Evolutionary conservation across 768 basidiomycete species (phyloP).

Genomic region (Lactarius trivialis): DNA sequence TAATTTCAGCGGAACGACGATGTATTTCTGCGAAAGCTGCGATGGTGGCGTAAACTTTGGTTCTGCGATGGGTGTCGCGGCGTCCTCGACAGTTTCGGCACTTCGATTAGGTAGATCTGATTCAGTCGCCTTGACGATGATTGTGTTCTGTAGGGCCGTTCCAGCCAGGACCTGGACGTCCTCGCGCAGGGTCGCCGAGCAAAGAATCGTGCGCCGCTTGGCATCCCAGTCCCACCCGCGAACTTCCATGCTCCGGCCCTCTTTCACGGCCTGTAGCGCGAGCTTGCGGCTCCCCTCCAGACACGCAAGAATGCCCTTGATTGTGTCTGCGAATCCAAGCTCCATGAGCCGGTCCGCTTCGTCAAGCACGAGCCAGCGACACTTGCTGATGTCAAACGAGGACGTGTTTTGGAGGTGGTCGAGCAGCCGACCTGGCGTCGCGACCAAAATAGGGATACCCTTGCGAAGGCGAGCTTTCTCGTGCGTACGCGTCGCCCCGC

Average conservation of each 20-base stretch:
- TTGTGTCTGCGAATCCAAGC: constrained; percentile 94
- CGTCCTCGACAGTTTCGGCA: constrained; percentile 23
- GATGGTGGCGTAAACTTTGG: constrained; percentile 85
- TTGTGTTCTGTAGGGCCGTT: constrained; percentile 65
- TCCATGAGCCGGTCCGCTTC: constrained; percentile 98
- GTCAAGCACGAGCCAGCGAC: constrained; percentile 92
- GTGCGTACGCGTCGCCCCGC: constrained; percentile 89
- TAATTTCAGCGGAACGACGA: constrained; percentile 85
- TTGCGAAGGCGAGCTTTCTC: constrained; percentile 95
- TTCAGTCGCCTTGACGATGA: constrained; percentile 75
- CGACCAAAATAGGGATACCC: constrained; percentile 90
- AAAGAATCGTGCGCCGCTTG: constrained; percentile 79
- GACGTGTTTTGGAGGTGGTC: constrained; percentile 96
- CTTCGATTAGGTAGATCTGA: constrained; percentile 33
- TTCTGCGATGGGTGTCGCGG: constrained; percentile 31
- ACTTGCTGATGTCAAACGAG: constrained; percentile 88
- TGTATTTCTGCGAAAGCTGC: constrained; percentile 86
- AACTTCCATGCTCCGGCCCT: constrained; percentile 63
- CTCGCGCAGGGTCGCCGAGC: constrained; percentile 94
- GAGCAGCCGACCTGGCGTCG: constrained; percentile 89
- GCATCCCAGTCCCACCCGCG: constrained; percentile 83
- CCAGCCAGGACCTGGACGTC: constrained; percentile 93
- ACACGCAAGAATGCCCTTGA: constrained; percentile 81
- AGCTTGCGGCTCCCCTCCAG: constrained; percentile 78
- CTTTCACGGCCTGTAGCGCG: constrained; percentile 57